These are phyloP conservation scores for Cyberlindnera samutprakarnensis DNA, from an alignment of 805 yeast genomes.

Conservation along the genomic window DNA sequence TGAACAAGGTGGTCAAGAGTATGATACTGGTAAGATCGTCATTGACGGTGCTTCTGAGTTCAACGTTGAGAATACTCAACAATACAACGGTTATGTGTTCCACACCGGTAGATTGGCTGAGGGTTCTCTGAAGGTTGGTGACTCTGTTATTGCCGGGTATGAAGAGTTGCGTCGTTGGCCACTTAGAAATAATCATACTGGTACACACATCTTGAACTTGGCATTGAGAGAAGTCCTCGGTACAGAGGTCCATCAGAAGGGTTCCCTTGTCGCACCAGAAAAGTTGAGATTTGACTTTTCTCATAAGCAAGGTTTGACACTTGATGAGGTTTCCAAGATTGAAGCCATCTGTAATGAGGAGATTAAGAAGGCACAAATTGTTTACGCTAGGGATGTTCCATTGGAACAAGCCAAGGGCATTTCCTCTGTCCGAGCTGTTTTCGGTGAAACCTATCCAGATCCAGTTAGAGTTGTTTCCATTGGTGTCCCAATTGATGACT, in stretches of 20 bases:
- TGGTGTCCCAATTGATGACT: slow-evolving; percentile 82
- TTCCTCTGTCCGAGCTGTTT: slow-evolving; percentile 89
- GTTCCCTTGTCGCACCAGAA: slow-evolving; percentile 93
- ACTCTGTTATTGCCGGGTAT: slow-evolving; percentile 73
- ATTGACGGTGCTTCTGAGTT: slow-evolving; percentile 85
- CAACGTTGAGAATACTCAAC: slow-evolving; percentile 85
- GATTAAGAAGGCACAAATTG: slow-evolving; percentile 63
- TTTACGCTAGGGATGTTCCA: slow-evolving; percentile 78
- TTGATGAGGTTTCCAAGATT: slow-evolving; percentile 64
- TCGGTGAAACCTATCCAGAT: slow-evolving; percentile 98
- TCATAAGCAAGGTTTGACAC: slow-evolving; percentile 75
- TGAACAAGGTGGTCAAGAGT: slow-evolving; percentile 99
- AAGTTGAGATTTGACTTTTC: slow-evolving; percentile 94
- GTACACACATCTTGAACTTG: slow-evolving; percentile 89
- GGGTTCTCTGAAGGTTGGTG: slow-evolving; percentile 64
- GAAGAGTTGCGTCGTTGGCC: slow-evolving; percentile 96
- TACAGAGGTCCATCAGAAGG: slow-evolving; percentile 87
- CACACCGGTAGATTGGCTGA: slow-evolving; percentile 85
- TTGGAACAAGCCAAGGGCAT: slow-evolving; percentile 68
- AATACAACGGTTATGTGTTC: slow-evolving; percentile 88
- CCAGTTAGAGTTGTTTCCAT: slow-evolving; percentile 97
- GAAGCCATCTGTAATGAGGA: slow-evolving; percentile 68
- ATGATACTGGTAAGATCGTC: slow-evolving; percentile 87
- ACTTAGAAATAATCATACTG: slow-evolving; percentile 95
- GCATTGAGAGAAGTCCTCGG: slow-evolving; percentile 86